A percentile compares a stretch with the other conserved stretches of the same genome.
phyloP scores from a whole-genome alignment of 345 rosid species.

The Linum tenue region DNA sequence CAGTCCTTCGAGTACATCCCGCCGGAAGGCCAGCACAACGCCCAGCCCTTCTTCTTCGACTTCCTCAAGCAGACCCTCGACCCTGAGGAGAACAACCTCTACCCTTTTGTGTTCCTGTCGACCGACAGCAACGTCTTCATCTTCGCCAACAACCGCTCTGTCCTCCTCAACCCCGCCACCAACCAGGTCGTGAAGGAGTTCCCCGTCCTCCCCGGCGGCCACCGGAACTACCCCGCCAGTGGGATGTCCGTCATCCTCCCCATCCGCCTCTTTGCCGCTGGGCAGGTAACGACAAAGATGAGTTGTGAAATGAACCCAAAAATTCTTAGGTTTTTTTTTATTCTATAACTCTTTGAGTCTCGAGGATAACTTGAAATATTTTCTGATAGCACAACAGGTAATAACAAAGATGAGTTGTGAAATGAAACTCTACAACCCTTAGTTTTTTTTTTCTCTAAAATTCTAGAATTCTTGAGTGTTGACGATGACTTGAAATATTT shows the following conservation, averaged over 20 bases:
- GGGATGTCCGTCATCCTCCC: neutral
- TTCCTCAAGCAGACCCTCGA: neutral
- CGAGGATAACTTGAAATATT: too few species aligned
- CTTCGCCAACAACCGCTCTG: neutral
- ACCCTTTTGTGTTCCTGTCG: neutral
- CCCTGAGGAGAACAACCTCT: neutral
- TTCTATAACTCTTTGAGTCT: too few species aligned
- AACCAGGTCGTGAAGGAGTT: neutral
- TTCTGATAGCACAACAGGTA: too few species aligned
- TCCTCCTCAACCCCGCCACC: neutral
- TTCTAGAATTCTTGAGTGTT: too few species aligned
- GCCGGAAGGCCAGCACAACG: neutral
- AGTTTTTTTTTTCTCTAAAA: too few species aligned
- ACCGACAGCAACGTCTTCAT: neutral
- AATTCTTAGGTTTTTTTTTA: too few species aligned
- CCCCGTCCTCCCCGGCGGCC: neutral
- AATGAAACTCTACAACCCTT: too few species aligned
- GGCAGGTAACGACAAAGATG: neutral
- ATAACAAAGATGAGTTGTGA: too few species aligned
- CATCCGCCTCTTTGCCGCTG: neutral
- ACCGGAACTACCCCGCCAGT: neutral
- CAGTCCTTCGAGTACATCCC: slow-evolving; percentile 7
- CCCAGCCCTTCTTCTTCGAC: neutral
- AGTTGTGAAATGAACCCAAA: too few species aligned
- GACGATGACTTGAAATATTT: too few species aligned